These are phyloP conservation scores for Glebionis coronaria DNA, from an alignment of 129 eudicot species.

Conservation along the genomic window DNA sequence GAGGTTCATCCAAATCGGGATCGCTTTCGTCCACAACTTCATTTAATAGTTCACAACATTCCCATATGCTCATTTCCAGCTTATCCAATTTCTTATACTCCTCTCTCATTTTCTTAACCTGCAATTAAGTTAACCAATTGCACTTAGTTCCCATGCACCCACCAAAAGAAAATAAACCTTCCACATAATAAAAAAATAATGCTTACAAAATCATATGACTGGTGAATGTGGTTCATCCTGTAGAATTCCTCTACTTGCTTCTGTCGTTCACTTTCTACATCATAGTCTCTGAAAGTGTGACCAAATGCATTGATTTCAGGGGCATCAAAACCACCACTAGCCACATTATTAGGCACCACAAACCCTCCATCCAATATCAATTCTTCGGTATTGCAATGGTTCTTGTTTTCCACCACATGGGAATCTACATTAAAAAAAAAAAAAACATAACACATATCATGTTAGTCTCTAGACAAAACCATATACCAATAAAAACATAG, in stretches of 20 bases:
- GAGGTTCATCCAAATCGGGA: conserved; percentile 93
- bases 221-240: conserved; percentile 67
- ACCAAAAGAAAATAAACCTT: background rate
- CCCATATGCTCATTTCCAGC: conserved; percentile 91
- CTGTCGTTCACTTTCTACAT: conserved; percentile 58
- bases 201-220: conserved; percentile 79
- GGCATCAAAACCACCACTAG: conserved; percentile 55
- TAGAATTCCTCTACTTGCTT: conserved; percentile 74
- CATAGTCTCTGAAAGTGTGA: conserved; percentile 74
- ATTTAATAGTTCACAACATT: conserved; percentile 81
- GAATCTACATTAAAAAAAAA: conserved; percentile 30
- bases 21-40: conserved; percentile 90
- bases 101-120: conserved; percentile 84
- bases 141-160: background rate
- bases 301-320: conserved; percentile 84
- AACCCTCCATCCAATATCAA: conserved; percentile 68
- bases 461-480: background rate
- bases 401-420: conserved; percentile 44
- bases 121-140: background rate
- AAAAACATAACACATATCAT: background rate
- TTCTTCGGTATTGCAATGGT: conserved; percentile 33
- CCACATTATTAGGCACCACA: conserved; percentile 34
- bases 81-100: conserved; percentile 66
- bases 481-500: background rate
- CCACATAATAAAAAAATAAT: background rate